Evolutionary conservation across 164 flowering plant genomes (phyloP).

Genomic region (Aristolochia fimbriata): DNA sequence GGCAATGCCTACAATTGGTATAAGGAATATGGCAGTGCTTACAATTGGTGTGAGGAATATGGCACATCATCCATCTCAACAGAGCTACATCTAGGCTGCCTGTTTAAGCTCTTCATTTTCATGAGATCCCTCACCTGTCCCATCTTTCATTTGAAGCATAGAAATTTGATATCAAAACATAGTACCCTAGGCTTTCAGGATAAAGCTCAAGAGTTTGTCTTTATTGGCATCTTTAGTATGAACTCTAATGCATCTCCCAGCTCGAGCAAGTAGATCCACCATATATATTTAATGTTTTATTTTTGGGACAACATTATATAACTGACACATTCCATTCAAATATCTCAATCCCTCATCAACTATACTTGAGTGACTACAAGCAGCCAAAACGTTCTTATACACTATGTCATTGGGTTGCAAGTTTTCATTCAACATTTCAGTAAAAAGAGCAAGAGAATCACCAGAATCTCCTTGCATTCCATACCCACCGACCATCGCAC

Average conservation of each 20-base stretch:
- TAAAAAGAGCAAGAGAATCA: constrained; percentile 36
- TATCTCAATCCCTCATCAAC: constrained; percentile 49
- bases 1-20: too few species aligned
- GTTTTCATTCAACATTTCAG: constrained; percentile 43
- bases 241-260: constrained; percentile 65
- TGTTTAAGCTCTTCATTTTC: constrained; percentile 43
- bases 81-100: constrained; percentile 43
- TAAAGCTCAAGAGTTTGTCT: constrained; percentile 50
- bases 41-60: constrained; percentile 12
- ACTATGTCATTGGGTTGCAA: constrained; percentile 49
- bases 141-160: constrained; percentile 55
- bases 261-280: constrained; percentile 63
- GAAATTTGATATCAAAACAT: constrained; percentile 48
- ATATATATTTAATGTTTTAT: constrained; percentile 70
- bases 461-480: constrained; percentile 55
- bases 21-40: too few species aligned
- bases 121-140: constrained; percentile 51
- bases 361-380: constrained; percentile 70
- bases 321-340: constrained; percentile 42
- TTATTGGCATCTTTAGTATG: constrained; percentile 46
- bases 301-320: constrained; percentile 38
- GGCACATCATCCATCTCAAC: constrained; percentile 24
- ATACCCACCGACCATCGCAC: constrained; percentile 64
- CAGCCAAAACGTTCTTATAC: constrained; percentile 50
- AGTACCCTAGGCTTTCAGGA: constrained; percentile 45